Percentiles rank a stretch among this genome's conserved stretches.
Conservation (phyloP, 257 asterid species). For the Haberlea rhodopensis region DNA sequence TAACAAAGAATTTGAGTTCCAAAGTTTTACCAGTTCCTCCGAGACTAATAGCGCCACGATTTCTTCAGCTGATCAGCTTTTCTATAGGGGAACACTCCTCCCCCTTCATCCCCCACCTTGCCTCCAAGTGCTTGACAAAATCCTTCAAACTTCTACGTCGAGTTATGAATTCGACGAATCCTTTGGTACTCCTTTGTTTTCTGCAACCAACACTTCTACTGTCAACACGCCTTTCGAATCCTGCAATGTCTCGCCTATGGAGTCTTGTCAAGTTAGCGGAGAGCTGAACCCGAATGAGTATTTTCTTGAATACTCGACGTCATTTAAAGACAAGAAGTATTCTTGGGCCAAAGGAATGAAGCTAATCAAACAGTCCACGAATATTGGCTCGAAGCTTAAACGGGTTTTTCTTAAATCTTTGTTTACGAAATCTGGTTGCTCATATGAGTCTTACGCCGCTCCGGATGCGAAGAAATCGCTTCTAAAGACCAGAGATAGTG, state of each 20-base stretch:
- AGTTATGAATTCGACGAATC: constrained; percentile 22
- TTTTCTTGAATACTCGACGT: constrained; percentile 34
- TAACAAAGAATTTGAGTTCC: constrained; percentile 76
- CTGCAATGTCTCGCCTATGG: constrained; percentile 59
- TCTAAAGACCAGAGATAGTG: constrained; percentile 27
- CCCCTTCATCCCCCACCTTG: constrained; percentile 94
- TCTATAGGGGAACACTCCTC: constrained; percentile 88
- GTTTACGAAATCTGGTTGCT: constrained; percentile 62
- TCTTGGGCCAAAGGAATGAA: constrained; percentile 49
- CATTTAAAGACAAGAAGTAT: constrained; percentile 28
- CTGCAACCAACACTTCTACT: constrained; percentile 28
- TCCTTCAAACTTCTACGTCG: constrained; percentile 30
- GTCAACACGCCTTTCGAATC: constrained; percentile 66
- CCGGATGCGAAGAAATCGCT: constrained; percentile 28
- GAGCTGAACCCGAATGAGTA: constrained; percentile 55
- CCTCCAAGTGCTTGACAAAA: constrained; percentile 69
- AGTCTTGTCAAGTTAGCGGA: constrained; percentile 65
- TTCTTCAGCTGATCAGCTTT: constrained; percentile 90
- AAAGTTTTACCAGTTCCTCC: constrained; percentile 60
- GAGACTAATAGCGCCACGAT: constrained; percentile 60
- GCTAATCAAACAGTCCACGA: constrained; percentile 39
- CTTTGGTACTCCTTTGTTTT: constrained; percentile 53
- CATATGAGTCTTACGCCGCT: constrained; percentile 36
- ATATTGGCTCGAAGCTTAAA: constrained; percentile 47
- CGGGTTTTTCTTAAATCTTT: constrained; percentile 61